A percentile compares a stretch with the other conserved stretches of the same genome.
Evolutionary conservation across 768 basidiomycete species (phyloP).

Genomic region (Serendipita sp.): DNA sequence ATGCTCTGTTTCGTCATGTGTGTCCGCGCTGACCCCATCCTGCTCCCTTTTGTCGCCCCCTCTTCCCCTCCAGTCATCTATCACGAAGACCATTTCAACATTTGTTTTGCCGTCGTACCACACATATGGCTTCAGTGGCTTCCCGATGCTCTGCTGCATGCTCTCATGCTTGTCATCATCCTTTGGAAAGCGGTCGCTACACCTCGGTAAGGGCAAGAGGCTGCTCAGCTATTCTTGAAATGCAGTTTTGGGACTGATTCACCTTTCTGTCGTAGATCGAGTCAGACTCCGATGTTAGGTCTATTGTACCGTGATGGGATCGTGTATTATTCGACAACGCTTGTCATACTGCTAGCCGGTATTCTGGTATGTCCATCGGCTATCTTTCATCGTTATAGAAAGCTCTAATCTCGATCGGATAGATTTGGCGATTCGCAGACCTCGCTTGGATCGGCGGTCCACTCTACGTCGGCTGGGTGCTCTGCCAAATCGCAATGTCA

Average conservation of each 20-base stretch:
- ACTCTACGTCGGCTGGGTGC: neutral
- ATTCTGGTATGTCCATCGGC: neutral
- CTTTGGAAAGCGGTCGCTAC: neutral
- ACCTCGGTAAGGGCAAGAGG: neutral
- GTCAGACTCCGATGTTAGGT: neutral
- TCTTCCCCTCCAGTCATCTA: neutral
- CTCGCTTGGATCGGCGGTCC: neutral
- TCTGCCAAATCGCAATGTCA: slow-evolving; percentile 1
- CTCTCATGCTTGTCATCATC: neutral
- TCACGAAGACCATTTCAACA: neutral
- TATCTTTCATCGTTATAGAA: neutral
- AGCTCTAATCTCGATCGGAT: neutral
- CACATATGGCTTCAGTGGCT: neutral
- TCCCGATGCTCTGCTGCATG: neutral
- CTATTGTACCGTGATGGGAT: neutral
- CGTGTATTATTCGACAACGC: neutral
- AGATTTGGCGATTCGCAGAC: neutral
- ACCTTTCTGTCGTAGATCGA: neutral
- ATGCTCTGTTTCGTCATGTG: too few relatives aligned
- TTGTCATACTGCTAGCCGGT: neutral
- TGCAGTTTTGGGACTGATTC: too few relatives aligned
- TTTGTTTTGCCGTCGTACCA: neutral
- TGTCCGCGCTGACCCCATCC: neutral
- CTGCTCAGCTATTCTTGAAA: too few relatives aligned
- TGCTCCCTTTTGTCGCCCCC: neutral